Evolutionary conservation across 768 basidiomycete genomes (phyloP).

Genomic region (Termitomyces sp.): DNA sequence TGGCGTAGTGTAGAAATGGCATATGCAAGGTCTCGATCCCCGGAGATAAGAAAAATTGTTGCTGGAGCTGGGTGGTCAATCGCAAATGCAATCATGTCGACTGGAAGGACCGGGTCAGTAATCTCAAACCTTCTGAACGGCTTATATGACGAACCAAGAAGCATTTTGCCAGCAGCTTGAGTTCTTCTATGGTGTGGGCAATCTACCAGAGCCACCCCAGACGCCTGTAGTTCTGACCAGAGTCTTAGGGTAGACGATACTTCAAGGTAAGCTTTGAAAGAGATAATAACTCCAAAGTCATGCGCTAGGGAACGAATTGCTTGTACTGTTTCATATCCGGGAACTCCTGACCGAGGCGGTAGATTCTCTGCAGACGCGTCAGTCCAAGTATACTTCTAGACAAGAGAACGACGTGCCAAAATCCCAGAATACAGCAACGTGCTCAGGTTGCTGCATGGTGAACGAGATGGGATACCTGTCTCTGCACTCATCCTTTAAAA

Average conservation of each 20-base stretch:
- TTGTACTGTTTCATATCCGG: constrained; percentile 37
- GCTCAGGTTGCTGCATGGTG: constrained; percentile 27
- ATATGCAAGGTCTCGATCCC: constrained; percentile 40
- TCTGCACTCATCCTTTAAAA: constrained; percentile 8
- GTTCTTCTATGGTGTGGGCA: constrained; percentile 31
- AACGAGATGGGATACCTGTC: not conserved
- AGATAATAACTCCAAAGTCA: constrained; percentile 38
- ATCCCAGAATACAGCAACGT: constrained; percentile 36
- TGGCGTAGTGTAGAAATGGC: constrained; percentile 35
- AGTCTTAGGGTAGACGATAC: constrained; percentile 29
- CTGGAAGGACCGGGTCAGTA: constrained; percentile 5
- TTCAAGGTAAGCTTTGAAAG: constrained; percentile 53
- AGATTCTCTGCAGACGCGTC: constrained; percentile 29
- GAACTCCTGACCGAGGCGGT: constrained; percentile 23
- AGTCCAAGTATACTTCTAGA: not conserved
- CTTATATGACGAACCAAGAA: constrained; percentile 31
- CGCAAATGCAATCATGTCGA: constrained; percentile 24
- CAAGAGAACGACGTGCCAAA: constrained; percentile 12
- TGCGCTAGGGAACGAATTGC: constrained; percentile 40
- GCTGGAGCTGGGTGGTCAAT: constrained; percentile 40
- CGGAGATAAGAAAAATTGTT: constrained; percentile 42
- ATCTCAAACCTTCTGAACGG: not conserved
- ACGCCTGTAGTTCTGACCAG: constrained; percentile 40
- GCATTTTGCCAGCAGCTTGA: constrained; percentile 45
- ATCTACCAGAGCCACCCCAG: constrained; percentile 38